phyloP scores from a whole-genome alignment of 352 stramenopile genomes.

The Pythium apleroticum region DNA sequence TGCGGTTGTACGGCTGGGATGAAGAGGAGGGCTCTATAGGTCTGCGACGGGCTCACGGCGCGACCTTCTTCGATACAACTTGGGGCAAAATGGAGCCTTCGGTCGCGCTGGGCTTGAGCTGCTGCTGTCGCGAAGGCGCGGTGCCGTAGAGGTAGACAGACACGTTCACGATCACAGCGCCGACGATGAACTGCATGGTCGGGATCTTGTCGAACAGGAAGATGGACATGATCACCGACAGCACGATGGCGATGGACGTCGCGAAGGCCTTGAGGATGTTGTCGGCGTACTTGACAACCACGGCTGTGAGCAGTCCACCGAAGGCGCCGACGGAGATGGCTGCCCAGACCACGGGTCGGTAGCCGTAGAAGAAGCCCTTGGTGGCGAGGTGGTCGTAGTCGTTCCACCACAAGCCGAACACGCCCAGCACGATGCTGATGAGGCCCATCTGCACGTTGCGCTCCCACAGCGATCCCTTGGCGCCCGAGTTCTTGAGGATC shows the following conservation, averaged over 20 bases:
- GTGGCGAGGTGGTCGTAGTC: slow-evolving; percentile 52
- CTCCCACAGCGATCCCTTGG: slow-evolving; percentile 73
- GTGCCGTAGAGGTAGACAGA: slow-evolving; percentile 81
- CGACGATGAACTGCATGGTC: slow-evolving; percentile 68
- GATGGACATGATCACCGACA: slow-evolving; percentile 81
- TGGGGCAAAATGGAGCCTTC: slow-evolving; percentile 12
- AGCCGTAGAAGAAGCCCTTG: slow-evolving; percentile 81
- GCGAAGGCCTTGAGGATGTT: slow-evolving; percentile 89
- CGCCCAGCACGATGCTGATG: slow-evolving; percentile 63
- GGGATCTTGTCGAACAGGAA: slow-evolving; percentile 86
- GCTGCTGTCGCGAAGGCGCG: slow-evolving; percentile 41
- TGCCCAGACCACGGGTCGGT: slow-evolving; percentile 74
- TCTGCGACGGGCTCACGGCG: background rate
- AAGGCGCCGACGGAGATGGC: slow-evolving; percentile 70
- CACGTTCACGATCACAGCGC: slow-evolving; percentile 74
- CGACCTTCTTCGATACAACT: background rate
- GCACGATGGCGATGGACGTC: slow-evolving; percentile 79
- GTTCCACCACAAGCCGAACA: slow-evolving; percentile 60
- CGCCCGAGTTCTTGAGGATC: slow-evolving; percentile 71
- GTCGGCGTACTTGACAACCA: slow-evolving; percentile 87
- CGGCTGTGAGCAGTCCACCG: slow-evolving; percentile 73
- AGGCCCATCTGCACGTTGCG: slow-evolving; percentile 85
- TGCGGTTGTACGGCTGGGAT: background rate
- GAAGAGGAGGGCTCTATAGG: background rate
- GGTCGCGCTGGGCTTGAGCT: slow-evolving; percentile 2